phyloP scores from a whole-genome alignment of 768 basidiomycete genomes.

The Sarcodon aspratus region DNA sequence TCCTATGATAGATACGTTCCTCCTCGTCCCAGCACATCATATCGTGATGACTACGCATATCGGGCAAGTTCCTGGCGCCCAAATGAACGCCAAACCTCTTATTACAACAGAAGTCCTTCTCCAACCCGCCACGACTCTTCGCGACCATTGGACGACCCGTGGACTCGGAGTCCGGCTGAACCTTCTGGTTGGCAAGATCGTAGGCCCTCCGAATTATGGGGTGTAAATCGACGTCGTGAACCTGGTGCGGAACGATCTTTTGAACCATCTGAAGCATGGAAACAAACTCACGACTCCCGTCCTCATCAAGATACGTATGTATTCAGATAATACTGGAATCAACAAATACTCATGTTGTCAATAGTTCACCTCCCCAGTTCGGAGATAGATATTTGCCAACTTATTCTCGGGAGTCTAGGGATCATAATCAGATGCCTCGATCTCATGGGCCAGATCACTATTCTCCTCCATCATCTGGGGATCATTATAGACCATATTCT shows the following conservation, averaged over 20 bases:
- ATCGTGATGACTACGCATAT: constrained; percentile 30
- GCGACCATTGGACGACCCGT: constrained; percentile 31
- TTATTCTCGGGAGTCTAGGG: background rate
- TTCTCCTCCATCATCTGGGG: constrained; percentile 23
- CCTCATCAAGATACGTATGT: constrained; percentile 5
- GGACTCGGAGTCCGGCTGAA: constrained; percentile 30
- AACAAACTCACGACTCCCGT: constrained; percentile 31
- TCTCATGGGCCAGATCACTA: constrained; percentile 16
- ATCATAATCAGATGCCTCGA: background rate
- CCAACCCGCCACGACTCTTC: constrained; percentile 37
- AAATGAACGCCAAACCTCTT: constrained; percentile 10
- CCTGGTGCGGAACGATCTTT: constrained; percentile 43
- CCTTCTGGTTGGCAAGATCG: constrained; percentile 29
- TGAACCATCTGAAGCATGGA: constrained; percentile 68
- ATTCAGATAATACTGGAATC: background rate
- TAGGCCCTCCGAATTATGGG: constrained; percentile 19
- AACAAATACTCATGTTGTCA: background rate
- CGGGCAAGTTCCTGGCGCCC: constrained; percentile 23
- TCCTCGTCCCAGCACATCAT: constrained; percentile 21
- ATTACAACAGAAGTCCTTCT: constrained; percentile 37
- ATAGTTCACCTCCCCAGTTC: background rate
- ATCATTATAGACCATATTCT: constrained; percentile 39
- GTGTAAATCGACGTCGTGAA: constrained; percentile 20
- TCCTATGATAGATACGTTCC: constrained; percentile 44
- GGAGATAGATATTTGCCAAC: background rate